These are phyloP conservation scores for Marchantia polymorpha DNA, from an alignment of 225 moss, liverwort and hornwort species.

Conservation along the genomic window DNA sequence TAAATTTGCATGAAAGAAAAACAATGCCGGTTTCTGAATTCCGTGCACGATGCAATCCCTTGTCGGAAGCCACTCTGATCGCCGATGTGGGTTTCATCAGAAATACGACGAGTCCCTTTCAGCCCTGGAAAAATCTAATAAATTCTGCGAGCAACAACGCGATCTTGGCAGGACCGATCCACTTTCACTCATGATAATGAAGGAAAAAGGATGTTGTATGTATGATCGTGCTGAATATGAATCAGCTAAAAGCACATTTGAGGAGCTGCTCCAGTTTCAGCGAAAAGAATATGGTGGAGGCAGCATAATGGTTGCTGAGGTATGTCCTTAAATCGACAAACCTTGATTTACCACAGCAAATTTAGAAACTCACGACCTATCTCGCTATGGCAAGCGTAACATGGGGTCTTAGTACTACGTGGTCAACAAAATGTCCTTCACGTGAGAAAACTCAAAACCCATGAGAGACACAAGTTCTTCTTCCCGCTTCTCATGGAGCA, in stretches of 20 bases:
- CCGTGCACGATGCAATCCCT: background rate
- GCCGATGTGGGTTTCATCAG: constrained; percentile 20
- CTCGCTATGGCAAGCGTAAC: too few species aligned
- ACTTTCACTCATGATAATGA: constrained; percentile 58
- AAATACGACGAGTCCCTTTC: constrained; percentile 57
- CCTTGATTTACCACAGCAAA: too few species aligned
- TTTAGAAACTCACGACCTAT: too few species aligned
- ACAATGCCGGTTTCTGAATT: background rate
- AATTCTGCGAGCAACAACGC: constrained; percentile 42
- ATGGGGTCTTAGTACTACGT: too few species aligned
- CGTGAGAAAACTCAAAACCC: too few species aligned
- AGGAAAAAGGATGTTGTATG: constrained; percentile 70
- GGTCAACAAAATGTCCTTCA: too few species aligned
- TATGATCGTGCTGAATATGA: constrained; percentile 59
- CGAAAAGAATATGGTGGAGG: constrained; percentile 68
- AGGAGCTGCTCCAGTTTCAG: constrained; percentile 67
- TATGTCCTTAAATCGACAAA: constrained; percentile 13
- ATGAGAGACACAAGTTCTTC: too few species aligned
- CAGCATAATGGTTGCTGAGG: constrained; percentile 72
- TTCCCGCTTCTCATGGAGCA: too few species aligned
- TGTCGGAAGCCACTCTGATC: background rate
- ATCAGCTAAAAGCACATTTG: constrained; percentile 57
- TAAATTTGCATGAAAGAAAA: background rate
- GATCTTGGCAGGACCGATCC: constrained; percentile 48
- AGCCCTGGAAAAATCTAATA: constrained; percentile 52